Base-by-base conservation (phyloP, 2,329 filamentous ascomycete species). In the Clarireedia homoeocarpa region DNA sequence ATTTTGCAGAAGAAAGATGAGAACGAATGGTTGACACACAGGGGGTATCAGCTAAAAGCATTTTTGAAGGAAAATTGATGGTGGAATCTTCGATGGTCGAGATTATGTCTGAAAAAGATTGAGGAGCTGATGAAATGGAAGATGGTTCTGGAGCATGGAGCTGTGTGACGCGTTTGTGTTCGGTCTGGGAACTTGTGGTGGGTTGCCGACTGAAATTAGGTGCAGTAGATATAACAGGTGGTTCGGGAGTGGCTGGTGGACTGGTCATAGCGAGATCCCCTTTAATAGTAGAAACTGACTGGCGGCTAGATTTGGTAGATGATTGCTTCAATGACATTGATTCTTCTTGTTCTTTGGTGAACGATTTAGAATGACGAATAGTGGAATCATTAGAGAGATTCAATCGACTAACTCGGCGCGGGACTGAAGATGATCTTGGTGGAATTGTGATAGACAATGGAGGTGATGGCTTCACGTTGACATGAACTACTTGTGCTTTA, bases 401-500 rank as follows among this genome's bases (percentile, higher is more conserved):
- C 48, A 24, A 40, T 23, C 34, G 52, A 49, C 10, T 49, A 15
- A 2, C 48, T 53, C 1, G 27, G 14, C 39, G 9, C 6, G 24
- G 14, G 9, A 63, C 26, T 2, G 62, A 63, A 5, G 62, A 63
- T n/a, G 59, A 60, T 49, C 60, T 47, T 15, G 57, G 46, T n/a
- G 63, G 62, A 36, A 63, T 60, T 4, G 48, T 59, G 14, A 61
- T 50, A 9, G 57, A 48, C 7, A 61, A 57, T 24, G 39, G 30
- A 23, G 48, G 40, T 7, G 46, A 24, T 38, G 38, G 17, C 20
- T 44, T 58, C 20, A 46, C 26, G 49, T 62, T 59, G 4, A 68
- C 54, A 36, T 65, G 48, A 14, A 67, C 51, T 9, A 66, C 59
- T 2, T 63, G 62, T 7, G 65, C 63, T 53, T 60, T 65, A 0